A percentile compares a stretch with the other conserved stretches of the same genome.
These are phyloP conservation scores for Lasiodiplodia citricola DNA, from an alignment of 2,329 filamentous ascomycete genomes.

Conservation along the genomic window DNA sequence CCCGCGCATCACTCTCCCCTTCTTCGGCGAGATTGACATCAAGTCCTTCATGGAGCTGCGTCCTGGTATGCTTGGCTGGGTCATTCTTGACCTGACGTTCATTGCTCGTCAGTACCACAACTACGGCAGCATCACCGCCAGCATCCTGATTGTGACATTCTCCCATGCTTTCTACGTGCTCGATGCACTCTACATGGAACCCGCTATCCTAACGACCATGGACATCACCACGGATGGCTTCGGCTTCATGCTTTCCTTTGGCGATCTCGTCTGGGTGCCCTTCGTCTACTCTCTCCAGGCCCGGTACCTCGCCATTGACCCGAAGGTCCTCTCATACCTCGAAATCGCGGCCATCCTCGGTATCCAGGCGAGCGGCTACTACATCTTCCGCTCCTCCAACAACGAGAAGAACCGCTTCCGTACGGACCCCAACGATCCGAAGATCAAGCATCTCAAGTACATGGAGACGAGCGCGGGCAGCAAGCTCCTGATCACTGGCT, in stretches of 20 bases:
- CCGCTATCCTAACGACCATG: conserved; percentile 89
- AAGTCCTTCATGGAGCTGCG: conserved; percentile 89
- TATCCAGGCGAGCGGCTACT: conserved; percentile 76
- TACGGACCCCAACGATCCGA: conserved; percentile 80
- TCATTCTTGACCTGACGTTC: conserved; percentile 82
- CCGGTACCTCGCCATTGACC: conserved; percentile 83
- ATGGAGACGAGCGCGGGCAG: conserved; percentile 85
- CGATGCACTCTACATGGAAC: conserved; percentile 85
- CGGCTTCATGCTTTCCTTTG: conserved; percentile 92
- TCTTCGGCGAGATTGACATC: conserved; percentile 86
- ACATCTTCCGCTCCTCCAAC: conserved; percentile 92
- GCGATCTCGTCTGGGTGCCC: conserved; percentile 90
- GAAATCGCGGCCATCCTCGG: conserved; percentile 69
- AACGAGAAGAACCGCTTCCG: conserved; percentile 95
- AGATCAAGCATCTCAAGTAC: conserved; percentile 79
- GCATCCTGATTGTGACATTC: conserved; percentile 77
- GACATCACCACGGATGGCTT: conserved; percentile 94
- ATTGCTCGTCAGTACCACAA: conserved; percentile 86
- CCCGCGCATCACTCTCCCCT: conserved; percentile 77
- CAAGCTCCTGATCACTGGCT: conserved; percentile 81
- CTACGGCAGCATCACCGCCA: conserved; percentile 83
- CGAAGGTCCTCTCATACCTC: conserved; percentile 73
- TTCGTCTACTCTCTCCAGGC: conserved; percentile 86
- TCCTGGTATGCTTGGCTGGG: conserved; percentile 90
- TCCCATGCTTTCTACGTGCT: conserved; percentile 84